Base-by-base conservation (phyloP, 345 rosid genomes). In the Excoecaria cochinchinensis region DNA sequence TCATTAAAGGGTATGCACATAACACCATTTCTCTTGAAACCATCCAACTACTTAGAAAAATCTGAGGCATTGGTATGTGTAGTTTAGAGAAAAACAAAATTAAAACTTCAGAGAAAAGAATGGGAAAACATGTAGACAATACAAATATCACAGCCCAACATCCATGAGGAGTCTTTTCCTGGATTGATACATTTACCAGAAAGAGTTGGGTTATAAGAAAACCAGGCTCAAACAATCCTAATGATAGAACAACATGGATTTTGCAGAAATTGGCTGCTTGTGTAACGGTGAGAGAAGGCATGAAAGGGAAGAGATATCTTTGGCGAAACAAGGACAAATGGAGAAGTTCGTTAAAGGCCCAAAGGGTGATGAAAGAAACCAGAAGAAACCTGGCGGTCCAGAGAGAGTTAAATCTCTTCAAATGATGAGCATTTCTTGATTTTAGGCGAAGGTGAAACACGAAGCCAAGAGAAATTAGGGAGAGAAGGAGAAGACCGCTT, bases 351-450 rank as follows among this genome's bases (percentile, higher is more conserved):
- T 53, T 77, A 39, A 86, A 52, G 13, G 85, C 74, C 93, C 93
- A 89, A 14, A 88, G 77, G 13, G 73, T 39, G 72, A 84, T 77
- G 77, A 86, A 80, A 67, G 78, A 38, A 71, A 89, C 87, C 25
- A 89, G 87, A 39, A 89, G 85, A 40, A 85, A 84, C 3, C 92
- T 84, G 74, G 88, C 87, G 66, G 84, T 76, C 93, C 91, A 91
- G 19, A 89, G 91, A 52, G 93, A 77, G 74, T 88, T 87, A 78
- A 91, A 89, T 19, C 71, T 75, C 42, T 81, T 82, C 19, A 91
- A 76, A 66, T 82, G 82, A 24, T 59, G 81, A 42, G 87, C 81
- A 69, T 70, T 36, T 3, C 77, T 84, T 17, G 96, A 83, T 69
- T 79, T 86, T 71, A 86, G 60, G 44, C 72, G 77, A 74, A 89